These are phyloP conservation scores for Epipyxis sp. DNA, from an alignment of 108 stramenopile species.

Conservation along the genomic window DNA sequence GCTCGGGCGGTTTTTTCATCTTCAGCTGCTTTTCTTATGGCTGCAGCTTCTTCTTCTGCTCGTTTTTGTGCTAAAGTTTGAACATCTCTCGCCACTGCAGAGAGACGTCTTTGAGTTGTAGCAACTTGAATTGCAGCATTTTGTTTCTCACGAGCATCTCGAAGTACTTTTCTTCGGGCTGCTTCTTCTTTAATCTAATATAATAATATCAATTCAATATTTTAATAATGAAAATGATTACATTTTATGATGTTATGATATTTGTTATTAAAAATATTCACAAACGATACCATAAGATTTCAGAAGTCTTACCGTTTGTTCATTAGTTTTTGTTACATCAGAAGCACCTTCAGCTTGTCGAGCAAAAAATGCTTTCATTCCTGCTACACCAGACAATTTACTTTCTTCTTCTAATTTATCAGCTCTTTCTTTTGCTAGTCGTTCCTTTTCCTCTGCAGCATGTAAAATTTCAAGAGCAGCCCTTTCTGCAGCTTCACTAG, in stretches of 20 bases:
- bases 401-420: neutral
- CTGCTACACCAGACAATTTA: constrained; percentile 12
- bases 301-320: neutral
- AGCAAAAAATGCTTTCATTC: constrained; percentile 10
- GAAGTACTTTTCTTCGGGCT: neutral
- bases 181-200: constrained; percentile 24
- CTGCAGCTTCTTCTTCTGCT: neutral
- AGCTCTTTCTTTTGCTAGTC: neutral
- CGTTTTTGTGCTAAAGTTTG: neutral
- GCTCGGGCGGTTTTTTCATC: constrained; percentile 16
- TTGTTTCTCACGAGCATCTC: neutral
- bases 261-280: too few relatives aligned
- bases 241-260: too few relatives aligned
- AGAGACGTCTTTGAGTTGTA: neutral
- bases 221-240: too few relatives aligned
- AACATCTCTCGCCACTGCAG: constrained; percentile 2
- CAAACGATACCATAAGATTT: too few relatives aligned
- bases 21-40: neutral
- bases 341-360: constrained; percentile 14
- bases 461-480: neutral
- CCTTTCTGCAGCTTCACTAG: neutral
- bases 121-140: neutral
- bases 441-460: neutral
- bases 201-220: too few relatives aligned
- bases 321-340: constrained; percentile 17